A percentile compares a stretch with the other conserved stretches of the same genome.
These are phyloP conservation scores for Suhomyces guaymorum DNA, from an alignment of 1,139 yeast species.

Conservation along the genomic window DNA sequence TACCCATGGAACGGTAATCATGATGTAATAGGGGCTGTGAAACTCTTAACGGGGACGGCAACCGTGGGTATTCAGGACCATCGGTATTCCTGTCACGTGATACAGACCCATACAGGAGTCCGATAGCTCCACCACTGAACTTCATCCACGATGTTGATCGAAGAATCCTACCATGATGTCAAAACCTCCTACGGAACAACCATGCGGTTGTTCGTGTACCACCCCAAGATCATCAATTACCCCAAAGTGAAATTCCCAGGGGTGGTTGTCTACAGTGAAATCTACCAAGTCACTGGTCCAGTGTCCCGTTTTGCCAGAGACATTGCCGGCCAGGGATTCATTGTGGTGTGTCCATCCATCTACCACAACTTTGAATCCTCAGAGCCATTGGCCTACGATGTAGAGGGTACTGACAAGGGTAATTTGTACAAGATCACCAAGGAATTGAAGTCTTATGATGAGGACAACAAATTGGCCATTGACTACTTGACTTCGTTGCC, in stretches of 20 bases:
- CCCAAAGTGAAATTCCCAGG: slow-evolving; percentile 80
- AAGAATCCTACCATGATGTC: slow-evolving; percentile 66
- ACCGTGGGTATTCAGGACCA: too few species aligned
- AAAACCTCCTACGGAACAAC: slow-evolving; percentile 65
- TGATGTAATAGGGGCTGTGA: too few species aligned
- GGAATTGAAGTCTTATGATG: slow-evolving; percentile 73
- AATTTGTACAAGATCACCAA: slow-evolving; percentile 66
- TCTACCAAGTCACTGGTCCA: slow-evolving; percentile 80
- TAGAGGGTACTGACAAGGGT: slow-evolving; percentile 74
- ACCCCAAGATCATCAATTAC: slow-evolving; percentile 69
- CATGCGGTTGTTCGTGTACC: slow-evolving; percentile 65
- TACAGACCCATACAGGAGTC: too few species aligned
- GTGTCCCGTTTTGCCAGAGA: slow-evolving; percentile 75
- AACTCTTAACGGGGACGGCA: too few species aligned
- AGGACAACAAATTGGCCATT: slow-evolving; percentile 64
- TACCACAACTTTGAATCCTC: slow-evolving; percentile 72
- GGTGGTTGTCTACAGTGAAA: slow-evolving; percentile 76
- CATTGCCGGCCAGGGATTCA: slow-evolving; percentile 78
- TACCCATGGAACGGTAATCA: too few species aligned
- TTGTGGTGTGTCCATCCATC: slow-evolving; percentile 75
- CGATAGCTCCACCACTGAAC: not conserved
- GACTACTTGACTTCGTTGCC: slow-evolving; percentile 58
- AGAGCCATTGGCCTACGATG: slow-evolving; percentile 70
- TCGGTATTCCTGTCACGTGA: too few species aligned
- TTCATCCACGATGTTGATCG: slow-evolving; percentile 57